Conservation (phyloP, 371 early-diverging fungal genomes). For the Zychaea mexicana region DNA sequence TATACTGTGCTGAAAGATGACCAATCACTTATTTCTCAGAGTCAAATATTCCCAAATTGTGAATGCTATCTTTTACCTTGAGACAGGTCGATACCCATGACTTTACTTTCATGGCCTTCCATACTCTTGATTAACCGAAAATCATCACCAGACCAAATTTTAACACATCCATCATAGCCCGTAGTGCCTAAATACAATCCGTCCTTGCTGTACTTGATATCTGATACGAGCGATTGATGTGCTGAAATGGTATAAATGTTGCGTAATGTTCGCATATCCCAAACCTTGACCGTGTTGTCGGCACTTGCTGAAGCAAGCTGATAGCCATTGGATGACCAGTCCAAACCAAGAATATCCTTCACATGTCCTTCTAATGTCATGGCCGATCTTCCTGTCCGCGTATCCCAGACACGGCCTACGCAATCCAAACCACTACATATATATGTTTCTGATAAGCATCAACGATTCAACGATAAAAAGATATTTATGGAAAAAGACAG, state of each 20-base stretch:
- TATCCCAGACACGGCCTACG: slow-evolving; percentile 94
- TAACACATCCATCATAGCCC: slow-evolving; percentile 91
- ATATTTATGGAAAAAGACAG: too few relatives aligned
- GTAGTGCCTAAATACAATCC: slow-evolving; percentile 71
- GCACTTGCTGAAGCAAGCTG: slow-evolving; percentile 83
- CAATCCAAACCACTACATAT: slow-evolving; percentile 80
- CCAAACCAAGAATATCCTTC: slow-evolving; percentile 83
- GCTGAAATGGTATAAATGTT: slow-evolving; percentile 88
- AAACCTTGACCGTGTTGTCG: slow-evolving; percentile 85
- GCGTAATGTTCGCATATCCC: slow-evolving; percentile 86
- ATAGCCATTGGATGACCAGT: slow-evolving; percentile 89
- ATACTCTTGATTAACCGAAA: slow-evolving; percentile 87
- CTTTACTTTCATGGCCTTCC: slow-evolving; percentile 89
- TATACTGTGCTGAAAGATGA: too few relatives aligned
- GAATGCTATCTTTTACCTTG: slow-evolving; percentile 47
- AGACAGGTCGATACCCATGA: slow-evolving; percentile 87
- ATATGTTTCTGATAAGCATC: neutral
- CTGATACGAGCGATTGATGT: slow-evolving; percentile 87
- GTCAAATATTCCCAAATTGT: neutral
- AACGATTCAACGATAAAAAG: neutral
- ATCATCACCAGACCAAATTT: slow-evolving; percentile 93
- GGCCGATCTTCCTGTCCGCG: slow-evolving; percentile 88
- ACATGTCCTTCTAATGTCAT: slow-evolving; percentile 92
- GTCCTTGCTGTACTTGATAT: slow-evolving; percentile 68
- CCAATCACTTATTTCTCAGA: too few relatives aligned